These are phyloP conservation scores for Aspergillus cavernicola DNA, from an alignment of 495 filamentous ascomycete species.

Conservation along the genomic window DNA sequence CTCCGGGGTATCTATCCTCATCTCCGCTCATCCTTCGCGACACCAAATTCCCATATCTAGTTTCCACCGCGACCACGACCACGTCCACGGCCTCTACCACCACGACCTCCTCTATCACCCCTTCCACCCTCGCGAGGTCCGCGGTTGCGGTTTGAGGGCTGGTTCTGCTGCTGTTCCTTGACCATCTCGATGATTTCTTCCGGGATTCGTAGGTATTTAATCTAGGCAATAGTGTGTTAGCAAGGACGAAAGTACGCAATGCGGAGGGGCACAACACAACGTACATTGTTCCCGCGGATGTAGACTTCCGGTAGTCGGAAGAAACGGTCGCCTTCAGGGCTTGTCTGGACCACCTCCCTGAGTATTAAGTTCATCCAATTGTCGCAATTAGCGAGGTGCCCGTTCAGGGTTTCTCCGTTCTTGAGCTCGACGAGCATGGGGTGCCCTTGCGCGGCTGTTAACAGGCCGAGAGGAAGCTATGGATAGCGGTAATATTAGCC, in stretches of 20 bases:
- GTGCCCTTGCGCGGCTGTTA: conserved; percentile 94
- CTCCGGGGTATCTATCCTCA: conserved; percentile 43
- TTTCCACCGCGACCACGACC: conserved; percentile 38
- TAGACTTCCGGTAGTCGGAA: conserved; percentile 89
- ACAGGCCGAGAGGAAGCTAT: conserved; percentile 85
- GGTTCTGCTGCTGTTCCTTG: conserved; percentile 76
- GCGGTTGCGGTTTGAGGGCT: conserved; percentile 65
- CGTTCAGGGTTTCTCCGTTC: conserved; percentile 96
- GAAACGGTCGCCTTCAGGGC: conserved; percentile 90
- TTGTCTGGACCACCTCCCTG: conserved; percentile 97
- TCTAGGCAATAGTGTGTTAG: conserved; percentile 48
- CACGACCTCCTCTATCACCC: conserved; percentile 44
- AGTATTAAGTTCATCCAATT: conserved; percentile 99
- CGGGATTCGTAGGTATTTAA: conserved; percentile 95
- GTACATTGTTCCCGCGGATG: conserved; percentile 92
- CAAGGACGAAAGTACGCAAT: background rate
- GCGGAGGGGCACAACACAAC: conserved; percentile 21
- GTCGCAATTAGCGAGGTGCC: conserved; percentile 91
- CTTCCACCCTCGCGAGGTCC: conserved; percentile 59
- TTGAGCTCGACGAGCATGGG: conserved; percentile 99
- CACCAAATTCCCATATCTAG: conserved; percentile 13
- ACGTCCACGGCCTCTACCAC: conserved; percentile 52
- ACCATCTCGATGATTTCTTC: conserved; percentile 93
- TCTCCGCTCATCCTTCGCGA: conserved; percentile 10
- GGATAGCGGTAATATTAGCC: conserved; percentile 9